Evolutionary conservation across 2,329 filamentous ascomycete genomes (phyloP), one percentile per base, ranked within the genome.

Genomic region (Lizonia empirigonia): DNA sequence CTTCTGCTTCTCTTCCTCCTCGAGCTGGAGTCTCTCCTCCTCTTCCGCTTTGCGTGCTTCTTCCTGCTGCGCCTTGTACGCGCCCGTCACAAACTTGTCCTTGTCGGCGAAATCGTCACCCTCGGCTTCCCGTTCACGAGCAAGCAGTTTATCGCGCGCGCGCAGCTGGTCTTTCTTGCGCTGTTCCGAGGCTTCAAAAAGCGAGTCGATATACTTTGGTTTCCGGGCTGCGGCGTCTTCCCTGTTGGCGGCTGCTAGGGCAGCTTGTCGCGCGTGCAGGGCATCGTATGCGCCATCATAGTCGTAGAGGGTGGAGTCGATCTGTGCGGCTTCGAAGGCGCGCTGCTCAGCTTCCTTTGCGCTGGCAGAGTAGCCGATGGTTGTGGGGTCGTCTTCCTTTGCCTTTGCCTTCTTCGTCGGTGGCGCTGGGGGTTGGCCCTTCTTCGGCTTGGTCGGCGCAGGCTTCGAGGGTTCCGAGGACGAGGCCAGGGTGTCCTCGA

Each of bases 241-340:
- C 35, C 78, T 77, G 37, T 78, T 77, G 6, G 79, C 80, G 4
- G 77, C 78, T 51, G 81, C 81, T 60, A 84, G 82, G 52, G 85
- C 80, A 13, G 84, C 82, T 3, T 69, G 66, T 12, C 74, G 68
- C 2, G 77, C 76, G 59, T 90, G 87, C 32, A 93, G 78, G 1
- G 87, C 88, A 62, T 93, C 89, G 75, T 91, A 92, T 18, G 90
- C 88, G 1, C 82, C 82, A 70, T 95, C 90, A 76, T 94, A 95
- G 74, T 94, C 90, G 77, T 92, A 94, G 60, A 94, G 86, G 39
- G 84, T 86, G 1, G 88, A 78, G 64, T 94, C 90, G 7, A 88
- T 68, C 52, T 84, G 80, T 55, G 85, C 79, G 2, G 88, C 89
- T 13, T 84, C 83, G 56, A 85, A 79, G 29, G 84, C 82, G 60